Evolutionary conservation across 805 yeast genomes (phyloP), one percentile per base, ranked within the genome.

Genomic region (Jamesozyma lodderae): DNA sequence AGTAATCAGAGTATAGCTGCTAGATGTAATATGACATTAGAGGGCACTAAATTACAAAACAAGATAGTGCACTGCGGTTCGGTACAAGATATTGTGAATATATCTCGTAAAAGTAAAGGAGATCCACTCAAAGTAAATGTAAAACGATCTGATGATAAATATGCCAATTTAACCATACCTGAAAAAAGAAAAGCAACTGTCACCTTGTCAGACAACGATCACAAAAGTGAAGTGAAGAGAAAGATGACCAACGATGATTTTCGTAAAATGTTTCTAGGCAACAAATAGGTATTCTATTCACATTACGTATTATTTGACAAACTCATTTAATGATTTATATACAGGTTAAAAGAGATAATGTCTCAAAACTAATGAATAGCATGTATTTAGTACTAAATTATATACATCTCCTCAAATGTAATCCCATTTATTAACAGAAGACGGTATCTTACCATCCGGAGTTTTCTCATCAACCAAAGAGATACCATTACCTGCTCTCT

Each of bases 401-500:
- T n/a, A n/a, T n/a, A n/a, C n/a, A n/a, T n/a, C 24, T 20, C 2
- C 19, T 25, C 33, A 43, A 6, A 55, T 37, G 39, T 52, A 67
- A 44, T 58, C 59, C 51, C 61, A 62, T 37, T 55, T 60, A 22
- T 64, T 52, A 2, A 67, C 63, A 4, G 63, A 67, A 2, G 52
- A 38, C 0, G 79, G 77, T 17, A 72, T 55, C 6, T 46, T 43
- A 0, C 64, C 49, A 17, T 64, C 68, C 8, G 50, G 49, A 11
- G 46, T 30, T 4, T 46, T 41, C 9, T 53, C 48, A 6, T 46
- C 45, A 9, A 48, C 36, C n/a, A 60, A 31, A 4, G 45, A 21
- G 31, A 43, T 55, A 40, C 67, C 44, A 43, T 79, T 63, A 25
- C 92, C 79, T 36, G 86, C 68, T 71, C 81, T 83, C 31, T 41